These are phyloP conservation scores for Petunia secreta DNA, from an alignment of 257 asterid species.

Conservation along the genomic window DNA sequence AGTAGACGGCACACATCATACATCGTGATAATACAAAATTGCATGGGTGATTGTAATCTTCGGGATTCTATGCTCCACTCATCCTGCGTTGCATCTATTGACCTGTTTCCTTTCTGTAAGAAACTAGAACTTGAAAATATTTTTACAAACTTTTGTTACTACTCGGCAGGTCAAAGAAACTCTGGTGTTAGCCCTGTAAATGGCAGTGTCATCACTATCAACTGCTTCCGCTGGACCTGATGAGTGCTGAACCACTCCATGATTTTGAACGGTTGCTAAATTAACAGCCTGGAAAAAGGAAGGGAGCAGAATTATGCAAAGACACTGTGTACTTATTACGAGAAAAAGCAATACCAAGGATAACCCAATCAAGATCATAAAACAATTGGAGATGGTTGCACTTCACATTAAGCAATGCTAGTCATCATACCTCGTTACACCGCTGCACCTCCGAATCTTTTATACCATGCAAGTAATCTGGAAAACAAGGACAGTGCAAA, in stretches of 20 bases:
- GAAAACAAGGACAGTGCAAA: conserved; percentile 5
- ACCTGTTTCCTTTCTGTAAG: background rate
- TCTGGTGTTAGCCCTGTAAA: conserved; percentile 69
- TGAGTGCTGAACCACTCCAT: conserved; percentile 27
- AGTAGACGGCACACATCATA: background rate
- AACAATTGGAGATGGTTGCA: background rate
- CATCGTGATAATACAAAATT: background rate
- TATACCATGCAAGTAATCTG: conserved; percentile 92
- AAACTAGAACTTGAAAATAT: conserved; percentile 57
- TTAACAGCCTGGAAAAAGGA: conserved; percentile 63
- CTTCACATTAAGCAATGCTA: background rate
- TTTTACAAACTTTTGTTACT: conserved; percentile 68
- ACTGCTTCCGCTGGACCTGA: conserved; percentile 32
- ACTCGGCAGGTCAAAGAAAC: conserved; percentile 88
- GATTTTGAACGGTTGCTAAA: conserved; percentile 31
- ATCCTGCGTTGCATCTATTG: background rate
- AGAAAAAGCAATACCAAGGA: background rate
- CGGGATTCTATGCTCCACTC: background rate
- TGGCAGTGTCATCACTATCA: conserved; percentile 36
- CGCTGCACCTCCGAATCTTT: conserved; percentile 65
- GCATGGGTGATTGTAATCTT: background rate
- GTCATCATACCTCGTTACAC: conserved; percentile 54
- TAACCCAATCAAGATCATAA: background rate
- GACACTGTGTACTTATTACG: background rate
- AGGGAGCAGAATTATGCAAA: background rate